Evolutionary conservation across 2,329 filamentous ascomycete species (phyloP).

Genomic region (Pezicula carpinea): DNA sequence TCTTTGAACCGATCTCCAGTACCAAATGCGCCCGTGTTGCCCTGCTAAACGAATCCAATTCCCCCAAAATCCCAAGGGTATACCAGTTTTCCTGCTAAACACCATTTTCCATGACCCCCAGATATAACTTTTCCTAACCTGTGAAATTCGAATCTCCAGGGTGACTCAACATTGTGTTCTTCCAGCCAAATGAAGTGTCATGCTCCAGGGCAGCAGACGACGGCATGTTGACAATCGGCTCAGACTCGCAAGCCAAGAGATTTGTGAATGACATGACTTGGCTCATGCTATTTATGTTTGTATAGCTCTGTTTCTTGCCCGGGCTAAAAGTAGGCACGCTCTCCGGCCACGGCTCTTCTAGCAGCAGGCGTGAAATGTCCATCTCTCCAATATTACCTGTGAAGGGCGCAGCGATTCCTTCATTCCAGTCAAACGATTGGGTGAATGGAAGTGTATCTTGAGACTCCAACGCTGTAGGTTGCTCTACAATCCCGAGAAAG

Average conservation of each 20-base stretch:
- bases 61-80: too few relatives aligned
- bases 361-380: slow-evolving; percentile 55
- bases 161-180: neutral
- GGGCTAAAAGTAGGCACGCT: slow-evolving; percentile 11
- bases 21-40: too few relatives aligned
- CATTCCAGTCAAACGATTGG: slow-evolving; percentile 40
- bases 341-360: slow-evolving; percentile 43
- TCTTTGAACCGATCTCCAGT: too few relatives aligned
- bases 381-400: slow-evolving; percentile 48
- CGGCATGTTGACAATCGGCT: neutral
- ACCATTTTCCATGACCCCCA: too few relatives aligned
- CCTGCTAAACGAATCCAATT: too few relatives aligned
- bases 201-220: neutral
- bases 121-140: neutral
- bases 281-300: slow-evolving; percentile 21
- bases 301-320: slow-evolving; percentile 22
- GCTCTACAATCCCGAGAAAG: slow-evolving; percentile 16
- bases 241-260: neutral
- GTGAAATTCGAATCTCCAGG: neutral
- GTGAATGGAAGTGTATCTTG: slow-evolving; percentile 33
- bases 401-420: slow-evolving; percentile 35
- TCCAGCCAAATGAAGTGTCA: neutral
- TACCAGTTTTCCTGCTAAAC: too few relatives aligned
- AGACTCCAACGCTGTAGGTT: slow-evolving; percentile 13
- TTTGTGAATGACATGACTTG: slow-evolving; percentile 1